phyloP scores from a whole-genome alignment of 179 eudicot species.

The Silene noctiflora region DNA sequence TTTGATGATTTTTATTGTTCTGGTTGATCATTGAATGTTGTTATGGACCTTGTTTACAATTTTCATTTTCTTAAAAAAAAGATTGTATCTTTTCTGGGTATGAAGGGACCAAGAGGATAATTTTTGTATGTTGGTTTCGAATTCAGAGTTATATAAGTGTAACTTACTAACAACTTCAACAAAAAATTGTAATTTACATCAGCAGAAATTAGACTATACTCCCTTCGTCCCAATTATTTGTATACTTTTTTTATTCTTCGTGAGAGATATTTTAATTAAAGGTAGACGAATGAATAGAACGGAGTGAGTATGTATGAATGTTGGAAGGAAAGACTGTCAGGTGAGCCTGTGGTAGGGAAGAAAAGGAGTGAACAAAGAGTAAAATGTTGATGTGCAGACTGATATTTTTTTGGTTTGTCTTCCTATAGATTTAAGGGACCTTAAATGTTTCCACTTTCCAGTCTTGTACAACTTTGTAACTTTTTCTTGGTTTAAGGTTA shows the following conservation, averaged over 20 bases:
- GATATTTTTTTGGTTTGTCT: neutral
- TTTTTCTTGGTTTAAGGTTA: too few relatives aligned
- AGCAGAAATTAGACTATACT: too few relatives aligned
- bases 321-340: neutral
- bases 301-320: neutral
- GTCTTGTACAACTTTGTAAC: too few relatives aligned
- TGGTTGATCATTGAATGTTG: too few relatives aligned
- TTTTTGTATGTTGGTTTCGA: neutral
- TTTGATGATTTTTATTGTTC: too few relatives aligned
- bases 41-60: neutral
- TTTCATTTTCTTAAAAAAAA: neutral
- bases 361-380: neutral
- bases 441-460: conserved; percentile 5
- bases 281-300: too few relatives aligned
- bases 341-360: conserved; percentile 20
- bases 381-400: neutral
- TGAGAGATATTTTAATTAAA: too few relatives aligned
- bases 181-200: too few relatives aligned
- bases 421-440: conserved; percentile 1
- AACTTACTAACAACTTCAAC: too few relatives aligned
- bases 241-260: too few relatives aligned
- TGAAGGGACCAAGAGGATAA: too few relatives aligned
- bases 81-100: too few relatives aligned
- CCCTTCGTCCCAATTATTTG: neutral
- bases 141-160: neutral